These are phyloP conservation scores for Fusarium dimerum DNA, from an alignment of 2,329 filamentous ascomycete genomes.

Conservation along the genomic window DNA sequence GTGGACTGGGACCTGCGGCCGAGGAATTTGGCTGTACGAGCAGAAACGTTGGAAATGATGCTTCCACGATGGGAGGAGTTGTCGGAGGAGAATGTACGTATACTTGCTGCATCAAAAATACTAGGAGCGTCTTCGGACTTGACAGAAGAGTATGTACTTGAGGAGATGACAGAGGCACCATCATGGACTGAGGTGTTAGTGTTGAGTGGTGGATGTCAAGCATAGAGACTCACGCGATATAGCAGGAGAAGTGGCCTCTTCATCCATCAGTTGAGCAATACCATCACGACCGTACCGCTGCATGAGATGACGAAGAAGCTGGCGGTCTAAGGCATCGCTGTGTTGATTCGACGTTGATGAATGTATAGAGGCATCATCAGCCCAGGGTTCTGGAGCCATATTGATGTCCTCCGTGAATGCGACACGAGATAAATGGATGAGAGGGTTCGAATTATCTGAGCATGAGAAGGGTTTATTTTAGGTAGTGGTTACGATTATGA, in stretches of 20 bases:
- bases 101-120: conserved; percentile 39
- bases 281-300: conserved; percentile 36
- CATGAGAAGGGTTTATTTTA: not conserved
- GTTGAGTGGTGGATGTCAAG: not conserved
- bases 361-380: conserved; percentile 34
- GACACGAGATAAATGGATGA: no score
- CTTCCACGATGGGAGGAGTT: conserved; percentile 41
- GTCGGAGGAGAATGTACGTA: conserved; percentile 42
- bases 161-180: conserved; percentile 37
- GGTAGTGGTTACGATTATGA: not conserved
- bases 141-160: conserved; percentile 36
- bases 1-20: conserved; percentile 30
- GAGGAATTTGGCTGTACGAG: conserved; percentile 38
- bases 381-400: conserved; percentile 35
- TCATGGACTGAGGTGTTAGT: conserved; percentile 26
- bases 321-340: conserved; percentile 34
- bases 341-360: conserved; percentile 25
- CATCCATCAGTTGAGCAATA: conserved; percentile 35
- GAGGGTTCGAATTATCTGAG: no score
- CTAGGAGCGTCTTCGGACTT: conserved; percentile 39
- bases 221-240: conserved; percentile 31
- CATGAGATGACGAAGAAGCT: conserved; percentile 38
- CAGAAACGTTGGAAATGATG: conserved; percentile 43
- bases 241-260: conserved; percentile 30
- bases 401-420: no score